phyloP scores from a whole-genome alignment of 331 rosid species.

The Quercus phellos region DNA sequence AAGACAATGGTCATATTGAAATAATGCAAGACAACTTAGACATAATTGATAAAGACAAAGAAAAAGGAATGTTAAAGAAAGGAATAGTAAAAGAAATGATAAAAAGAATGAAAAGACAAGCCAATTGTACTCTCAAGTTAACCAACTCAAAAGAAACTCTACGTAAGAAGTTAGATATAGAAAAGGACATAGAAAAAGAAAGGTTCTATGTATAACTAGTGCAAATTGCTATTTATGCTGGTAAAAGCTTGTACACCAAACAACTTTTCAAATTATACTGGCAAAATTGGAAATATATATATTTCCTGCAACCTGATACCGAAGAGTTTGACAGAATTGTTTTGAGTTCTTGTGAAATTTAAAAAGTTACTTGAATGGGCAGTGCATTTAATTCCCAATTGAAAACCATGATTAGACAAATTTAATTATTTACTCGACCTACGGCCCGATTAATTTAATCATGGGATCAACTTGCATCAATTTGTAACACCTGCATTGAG shows the following conservation, averaged over 20 bases:
- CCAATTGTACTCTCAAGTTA: too few relatives aligned
- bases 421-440: neutral
- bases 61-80: too few relatives aligned
- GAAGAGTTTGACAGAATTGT: neutral
- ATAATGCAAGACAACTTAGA: too few relatives aligned
- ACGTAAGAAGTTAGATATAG: too few relatives aligned
- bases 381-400: neutral
- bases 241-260: neutral
- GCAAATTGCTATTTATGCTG: neutral
- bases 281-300: neutral
- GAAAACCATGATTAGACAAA: neutral
- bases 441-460: neutral
- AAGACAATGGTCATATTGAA: too few relatives aligned
- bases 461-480: neutral
- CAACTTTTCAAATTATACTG: neutral
- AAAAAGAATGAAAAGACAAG: too few relatives aligned
- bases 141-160: too few relatives aligned
- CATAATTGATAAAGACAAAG: too few relatives aligned
- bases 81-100: too few relatives aligned
- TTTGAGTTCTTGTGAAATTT: neutral
- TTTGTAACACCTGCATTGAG: neutral
- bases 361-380: neutral
- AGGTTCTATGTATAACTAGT: neutral
- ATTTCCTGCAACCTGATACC: neutral
- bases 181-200: too few relatives aligned